A percentile compares a stretch with the other conserved stretches of the same genome.
These are phyloP conservation scores for Prillingera fragicola DNA, from an alignment of 1,284 basidiomycete species.

Conservation along the genomic window DNA sequence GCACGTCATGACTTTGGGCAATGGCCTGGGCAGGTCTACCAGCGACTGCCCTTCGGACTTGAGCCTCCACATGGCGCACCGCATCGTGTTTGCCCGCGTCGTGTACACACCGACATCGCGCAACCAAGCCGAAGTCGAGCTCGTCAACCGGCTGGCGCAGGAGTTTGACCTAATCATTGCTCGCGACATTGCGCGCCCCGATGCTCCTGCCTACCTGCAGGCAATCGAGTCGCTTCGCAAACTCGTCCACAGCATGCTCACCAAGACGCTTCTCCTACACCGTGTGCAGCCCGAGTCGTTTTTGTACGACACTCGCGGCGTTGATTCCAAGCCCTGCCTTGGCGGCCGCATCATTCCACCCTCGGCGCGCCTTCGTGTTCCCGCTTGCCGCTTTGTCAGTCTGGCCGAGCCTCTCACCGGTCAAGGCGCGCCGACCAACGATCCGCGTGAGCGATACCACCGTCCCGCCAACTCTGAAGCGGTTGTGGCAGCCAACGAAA, in stretches of 20 bases:
- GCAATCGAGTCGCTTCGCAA: slow-evolving; percentile 8
- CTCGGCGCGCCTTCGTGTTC: slow-evolving; percentile 13
- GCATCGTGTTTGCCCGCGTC: slow-evolving; percentile 6
- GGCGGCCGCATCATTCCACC: slow-evolving; percentile 2
- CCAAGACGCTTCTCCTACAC: slow-evolving; percentile 19
- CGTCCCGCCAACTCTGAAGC: slow-evolving; percentile 7
- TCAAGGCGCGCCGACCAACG: slow-evolving; percentile 12
- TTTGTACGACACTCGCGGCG: slow-evolving; percentile 17
- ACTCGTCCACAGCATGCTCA: slow-evolving; percentile 14
- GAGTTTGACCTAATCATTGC: slow-evolving; percentile 13
- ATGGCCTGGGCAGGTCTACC: slow-evolving; percentile 3
- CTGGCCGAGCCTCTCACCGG: slow-evolving; percentile 19
- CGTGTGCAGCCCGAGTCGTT: slow-evolving; percentile 21
- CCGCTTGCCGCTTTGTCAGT: slow-evolving; percentile 17
- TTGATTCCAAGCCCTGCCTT: slow-evolving; percentile 12
- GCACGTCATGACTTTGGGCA: slow-evolving; percentile 19
- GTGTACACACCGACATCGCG: not conserved
- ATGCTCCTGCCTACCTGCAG: slow-evolving; percentile 3
- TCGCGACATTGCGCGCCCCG: slow-evolving; percentile 3
- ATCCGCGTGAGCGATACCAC: slow-evolving; percentile 19
- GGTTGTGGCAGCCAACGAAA: slow-evolving; percentile 11
- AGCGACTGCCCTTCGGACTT: slow-evolving; percentile 12
- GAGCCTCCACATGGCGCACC: slow-evolving; percentile 16
- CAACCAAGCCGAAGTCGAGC: slow-evolving; percentile 6
- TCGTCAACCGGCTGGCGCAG: slow-evolving; percentile 8